phyloP scores from a whole-genome alignment of 495 filamentous ascomycete species.

The Penicillium macrosclerotiorum region DNA sequence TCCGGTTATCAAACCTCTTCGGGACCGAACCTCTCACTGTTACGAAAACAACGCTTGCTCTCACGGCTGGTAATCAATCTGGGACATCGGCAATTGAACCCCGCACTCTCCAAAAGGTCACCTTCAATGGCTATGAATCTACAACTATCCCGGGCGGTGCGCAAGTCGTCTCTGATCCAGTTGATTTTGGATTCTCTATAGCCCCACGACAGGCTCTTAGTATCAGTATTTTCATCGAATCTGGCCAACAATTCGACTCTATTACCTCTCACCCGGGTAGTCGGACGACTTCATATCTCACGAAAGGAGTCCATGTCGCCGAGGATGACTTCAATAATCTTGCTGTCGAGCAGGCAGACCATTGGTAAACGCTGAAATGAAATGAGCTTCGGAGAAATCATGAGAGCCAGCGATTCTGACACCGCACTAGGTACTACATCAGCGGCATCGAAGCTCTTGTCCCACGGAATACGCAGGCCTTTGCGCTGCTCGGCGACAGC shows the following conservation, averaged over 20 bases:
- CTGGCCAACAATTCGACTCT: constrained; percentile 49
- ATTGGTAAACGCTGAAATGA: constrained; percentile 21
- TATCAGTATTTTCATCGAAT: constrained; percentile 56
- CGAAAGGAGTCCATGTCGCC: constrained; percentile 51
- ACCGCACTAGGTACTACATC: constrained; percentile 53
- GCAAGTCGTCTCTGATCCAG: constrained; percentile 61
- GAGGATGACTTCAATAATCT: constrained; percentile 44
- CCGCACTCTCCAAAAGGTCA: constrained; percentile 47
- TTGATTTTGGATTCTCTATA: constrained; percentile 49
- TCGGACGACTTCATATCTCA: constrained; percentile 61
- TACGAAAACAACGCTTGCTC: constrained; percentile 55
- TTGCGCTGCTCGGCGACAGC: constrained; percentile 68
- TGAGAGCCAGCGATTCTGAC: neutral
- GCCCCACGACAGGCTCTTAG: constrained; percentile 47
- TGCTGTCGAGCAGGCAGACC: constrained; percentile 19
- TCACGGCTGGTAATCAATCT: constrained; percentile 47
- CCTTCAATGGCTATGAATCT: constrained; percentile 52
- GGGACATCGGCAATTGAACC: constrained; percentile 54
- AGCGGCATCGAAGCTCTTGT: constrained; percentile 58
- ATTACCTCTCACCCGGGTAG: constrained; percentile 67
- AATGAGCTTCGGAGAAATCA: neutral
- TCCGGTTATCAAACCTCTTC: constrained; percentile 69
- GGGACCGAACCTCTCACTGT: constrained; percentile 60
- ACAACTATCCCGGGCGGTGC: constrained; percentile 57
- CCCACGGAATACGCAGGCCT: constrained; percentile 38